Evolutionary conservation across 495 filamentous ascomycete genomes (phyloP), one percentile per base, ranked within the genome.

Genomic region (Platismatia glauca): DNA sequence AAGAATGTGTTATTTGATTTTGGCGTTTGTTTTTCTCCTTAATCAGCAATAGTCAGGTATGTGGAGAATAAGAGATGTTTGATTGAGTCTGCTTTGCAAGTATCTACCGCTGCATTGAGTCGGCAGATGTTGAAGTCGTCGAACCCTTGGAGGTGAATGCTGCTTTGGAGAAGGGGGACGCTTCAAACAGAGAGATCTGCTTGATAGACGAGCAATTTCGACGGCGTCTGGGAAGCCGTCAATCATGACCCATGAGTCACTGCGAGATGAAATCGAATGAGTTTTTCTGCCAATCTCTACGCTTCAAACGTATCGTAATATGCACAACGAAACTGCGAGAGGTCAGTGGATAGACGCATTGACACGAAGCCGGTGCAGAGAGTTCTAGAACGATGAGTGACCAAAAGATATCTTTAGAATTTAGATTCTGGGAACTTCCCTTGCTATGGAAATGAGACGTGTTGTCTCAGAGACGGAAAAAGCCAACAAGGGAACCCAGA

Each of bases 141-240:
- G n/a, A n/a, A n/a, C n/a, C n/a, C n/a, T n/a, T n/a, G n/a, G n/a
- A n/a, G n/a, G n/a, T n/a, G n/a, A n/a, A n/a, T n/a, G n/a, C n/a
- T n/a, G n/a, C n/a, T n/a, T n/a, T n/a, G n/a, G n/a, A n/a, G n/a
- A n/a, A n/a, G n/a, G n/a, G n/a, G n/a, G n/a, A n/a, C n/a, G n/a
- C n/a, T n/a, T n/a, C n/a, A n/a, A n/a, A n/a, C n/a, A n/a, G n/a
- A n/a, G n/a, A n/a, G n/a, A n/a, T n/a, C n/a, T n/a, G n/a, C n/a
- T n/a, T 31, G 90, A 82, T 46, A 98, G 84, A 38, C 93, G 84
- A 7, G 86, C 93, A 46, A 98, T 95, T 71, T 97, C 88, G 53
- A 94, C 87, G 3, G 87, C 83, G 15, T 80, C 71, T 11, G 81
- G 76, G 57, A 84, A 83, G 22, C 84, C 86, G 57, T 91, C 87